Conservation (phyloP, 345 rosid genomes). For the Syzygium jambos region DNA sequence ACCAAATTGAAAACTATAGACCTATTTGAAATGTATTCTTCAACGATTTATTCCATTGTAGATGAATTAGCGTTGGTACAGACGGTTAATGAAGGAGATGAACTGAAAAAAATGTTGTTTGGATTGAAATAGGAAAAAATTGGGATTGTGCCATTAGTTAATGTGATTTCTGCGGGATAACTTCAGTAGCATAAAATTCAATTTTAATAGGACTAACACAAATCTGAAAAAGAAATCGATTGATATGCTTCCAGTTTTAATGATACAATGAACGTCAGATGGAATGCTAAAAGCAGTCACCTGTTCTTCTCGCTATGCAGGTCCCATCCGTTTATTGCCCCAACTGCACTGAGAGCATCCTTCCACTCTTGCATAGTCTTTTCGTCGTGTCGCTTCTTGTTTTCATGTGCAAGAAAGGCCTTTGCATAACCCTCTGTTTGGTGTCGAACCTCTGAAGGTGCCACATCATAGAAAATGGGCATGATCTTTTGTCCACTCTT, state of each 20-base stretch:
- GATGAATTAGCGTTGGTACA: not conserved
- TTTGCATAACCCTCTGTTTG: fast-evolving
- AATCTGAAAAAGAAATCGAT: not conserved
- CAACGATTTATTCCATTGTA: not conserved
- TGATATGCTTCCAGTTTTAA: fast-evolving
- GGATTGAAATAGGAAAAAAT: not conserved
- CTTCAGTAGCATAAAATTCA: no score
- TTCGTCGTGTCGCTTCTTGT: fast-evolving
- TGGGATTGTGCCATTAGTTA: no score
- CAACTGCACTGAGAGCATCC: not conserved
- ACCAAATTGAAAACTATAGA: not conserved
- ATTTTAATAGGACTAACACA: not conserved
- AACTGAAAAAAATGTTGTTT: not conserved
- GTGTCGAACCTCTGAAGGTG: fast-evolving
- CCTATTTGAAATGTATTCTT: not conserved
- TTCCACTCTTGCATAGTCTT: fast-evolving
- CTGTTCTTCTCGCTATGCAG: fast-evolving
- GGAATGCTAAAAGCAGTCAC: not conserved
- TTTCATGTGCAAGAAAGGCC: fast-evolving
- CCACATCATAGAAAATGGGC: not conserved
- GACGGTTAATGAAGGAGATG: not conserved
- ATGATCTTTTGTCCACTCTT: fast-evolving
- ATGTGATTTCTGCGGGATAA: not conserved
- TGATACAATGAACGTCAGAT: fast-evolving
- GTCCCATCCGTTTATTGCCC: not conserved